Conservation (phyloP, 1,284 basidiomycete genomes). For the Phylloporus sp. region DNA sequence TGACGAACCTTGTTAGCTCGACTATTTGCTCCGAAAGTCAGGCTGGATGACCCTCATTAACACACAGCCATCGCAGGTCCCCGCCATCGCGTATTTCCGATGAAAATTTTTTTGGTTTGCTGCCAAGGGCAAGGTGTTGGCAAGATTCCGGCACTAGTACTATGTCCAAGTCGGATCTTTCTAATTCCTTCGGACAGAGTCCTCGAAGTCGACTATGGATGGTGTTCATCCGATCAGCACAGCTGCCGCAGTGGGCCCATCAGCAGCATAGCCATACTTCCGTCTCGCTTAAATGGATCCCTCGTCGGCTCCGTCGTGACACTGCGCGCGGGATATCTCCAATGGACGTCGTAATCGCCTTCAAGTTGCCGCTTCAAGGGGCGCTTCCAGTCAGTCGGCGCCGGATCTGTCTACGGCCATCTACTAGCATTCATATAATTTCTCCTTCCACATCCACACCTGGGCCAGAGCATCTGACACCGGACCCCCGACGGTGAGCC, state of each 20-base stretch:
- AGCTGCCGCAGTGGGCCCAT: slow-evolving; percentile 1
- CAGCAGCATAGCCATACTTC: slow-evolving; percentile 9
- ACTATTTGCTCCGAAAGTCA: slow-evolving; percentile 39
- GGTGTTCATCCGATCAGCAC: slow-evolving; percentile 4
- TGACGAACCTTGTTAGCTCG: slow-evolving; percentile 33
- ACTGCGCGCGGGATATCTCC: slow-evolving; percentile 1
- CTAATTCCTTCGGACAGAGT: slow-evolving; percentile 9
- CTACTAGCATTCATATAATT: slow-evolving; percentile 26
- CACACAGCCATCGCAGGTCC: slow-evolving; percentile 44
- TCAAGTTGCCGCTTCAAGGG: slow-evolving; percentile 6
- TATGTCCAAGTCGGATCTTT: too few relatives aligned
- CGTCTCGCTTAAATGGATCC: slow-evolving; percentile 18
- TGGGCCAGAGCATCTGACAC: slow-evolving; percentile 27
- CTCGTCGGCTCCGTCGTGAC: slow-evolving; percentile 32
- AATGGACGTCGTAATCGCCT: slow-evolving; percentile 27
- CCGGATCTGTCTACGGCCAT: slow-evolving; percentile 23
- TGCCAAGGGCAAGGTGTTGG: slow-evolving; percentile 25
- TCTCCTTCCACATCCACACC: slow-evolving; percentile 29
- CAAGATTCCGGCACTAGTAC: too few relatives aligned
- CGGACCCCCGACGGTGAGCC: slow-evolving; percentile 18
- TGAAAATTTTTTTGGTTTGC: slow-evolving; percentile 39
- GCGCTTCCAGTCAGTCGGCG: slow-evolving; percentile 17
- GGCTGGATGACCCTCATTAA: slow-evolving; percentile 37
- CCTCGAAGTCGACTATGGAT: slow-evolving; percentile 4
- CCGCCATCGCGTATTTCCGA: slow-evolving; percentile 44